Evolutionary conservation across 2,329 filamentous ascomycete species (phyloP).

Genomic region (Fusarium ambrosium): DNA sequence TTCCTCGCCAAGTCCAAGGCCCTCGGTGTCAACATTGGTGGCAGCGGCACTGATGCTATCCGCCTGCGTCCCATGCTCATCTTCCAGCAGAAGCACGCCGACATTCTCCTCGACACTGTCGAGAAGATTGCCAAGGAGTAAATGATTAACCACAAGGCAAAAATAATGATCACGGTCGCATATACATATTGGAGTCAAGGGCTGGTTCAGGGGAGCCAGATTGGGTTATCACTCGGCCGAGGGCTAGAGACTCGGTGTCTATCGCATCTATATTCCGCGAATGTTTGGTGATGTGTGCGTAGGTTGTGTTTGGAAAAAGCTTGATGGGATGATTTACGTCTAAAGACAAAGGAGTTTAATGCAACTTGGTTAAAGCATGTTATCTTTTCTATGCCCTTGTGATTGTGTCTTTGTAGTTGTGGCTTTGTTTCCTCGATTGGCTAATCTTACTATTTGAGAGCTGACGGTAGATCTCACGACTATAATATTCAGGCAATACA

Average conservation of each 20-base stretch:
- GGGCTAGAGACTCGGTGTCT: slow-evolving; percentile 9
- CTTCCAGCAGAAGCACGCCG: slow-evolving; percentile 91
- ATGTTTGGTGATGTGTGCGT: neutral
- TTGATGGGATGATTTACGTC: neutral
- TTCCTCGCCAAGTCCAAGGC: slow-evolving; percentile 84
- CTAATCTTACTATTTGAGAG: neutral
- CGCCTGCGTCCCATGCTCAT: slow-evolving; percentile 90
- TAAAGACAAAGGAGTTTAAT: slow-evolving; percentile 14
- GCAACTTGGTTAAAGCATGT: slow-evolving; percentile 12
- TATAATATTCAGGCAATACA: neutral
- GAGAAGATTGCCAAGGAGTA: slow-evolving; percentile 77
- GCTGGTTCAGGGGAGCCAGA: slow-evolving; percentile 14
- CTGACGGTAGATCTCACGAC: neutral
- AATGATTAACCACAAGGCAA: slow-evolving; percentile 19
- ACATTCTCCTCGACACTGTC: slow-evolving; percentile 82
- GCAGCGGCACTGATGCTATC: slow-evolving; percentile 81
- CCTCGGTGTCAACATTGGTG: slow-evolving; percentile 88
- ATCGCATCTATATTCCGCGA: slow-evolving; percentile 1
- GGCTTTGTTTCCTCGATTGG: neutral
- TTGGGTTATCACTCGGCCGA: slow-evolving; percentile 18
- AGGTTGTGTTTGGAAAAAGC: neutral
- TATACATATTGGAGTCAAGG: slow-evolving; percentile 24
- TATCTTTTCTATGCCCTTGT: neutral
- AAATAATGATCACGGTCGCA: neutral
- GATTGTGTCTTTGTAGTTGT: neutral